Percentiles rank a stretch among this genome's conserved stretches.
phyloP scores from a whole-genome alignment of 176 grass and related monocot species.

The Oryza meyeriana region DNA sequence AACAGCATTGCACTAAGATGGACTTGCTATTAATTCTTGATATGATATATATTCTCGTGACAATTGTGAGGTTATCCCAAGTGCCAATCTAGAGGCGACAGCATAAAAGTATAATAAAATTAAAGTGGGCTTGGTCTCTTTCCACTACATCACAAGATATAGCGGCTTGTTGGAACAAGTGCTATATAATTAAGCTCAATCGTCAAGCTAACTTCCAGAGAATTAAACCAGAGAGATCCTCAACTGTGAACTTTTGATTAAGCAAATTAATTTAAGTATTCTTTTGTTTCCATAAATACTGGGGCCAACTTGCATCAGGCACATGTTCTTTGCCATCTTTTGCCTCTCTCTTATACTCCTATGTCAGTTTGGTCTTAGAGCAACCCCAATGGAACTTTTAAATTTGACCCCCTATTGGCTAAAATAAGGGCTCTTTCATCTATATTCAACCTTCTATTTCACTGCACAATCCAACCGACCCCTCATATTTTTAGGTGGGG shows the following conservation, averaged over 20 bases:
- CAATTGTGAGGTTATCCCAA: conserved; percentile 8
- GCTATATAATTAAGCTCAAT: not conserved
- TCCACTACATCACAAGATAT: conserved; percentile 9
- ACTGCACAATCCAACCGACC: too few relatives aligned
- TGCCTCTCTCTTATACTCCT: not conserved
- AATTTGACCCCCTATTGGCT: too few relatives aligned
- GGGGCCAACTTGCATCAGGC: conserved; percentile 26
- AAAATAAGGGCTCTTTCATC: too few relatives aligned
- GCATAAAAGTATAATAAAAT: not conserved
- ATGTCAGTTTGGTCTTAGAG: not conserved
- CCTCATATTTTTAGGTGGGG: too few relatives aligned
- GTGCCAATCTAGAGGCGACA: not conserved
- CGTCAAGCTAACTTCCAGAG: conserved; percentile 3
- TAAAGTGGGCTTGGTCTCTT: conserved; percentile 7
- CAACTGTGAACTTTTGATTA: not conserved
- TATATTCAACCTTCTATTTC: too few relatives aligned
- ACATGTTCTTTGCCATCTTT: conserved; percentile 28
- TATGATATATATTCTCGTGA: conserved; percentile 12
- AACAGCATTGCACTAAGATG: conserved; percentile 13
- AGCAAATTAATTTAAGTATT: not conserved
- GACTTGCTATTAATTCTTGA: conserved; percentile 10
- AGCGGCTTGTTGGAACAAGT: not conserved
- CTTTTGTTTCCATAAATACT: conserved; percentile 39
- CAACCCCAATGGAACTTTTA: too few relatives aligned
- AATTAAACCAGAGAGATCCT: not conserved